Conservation (phyloP, 2,329 filamentous ascomycete species). For the Lachnellula cervina region DNA sequence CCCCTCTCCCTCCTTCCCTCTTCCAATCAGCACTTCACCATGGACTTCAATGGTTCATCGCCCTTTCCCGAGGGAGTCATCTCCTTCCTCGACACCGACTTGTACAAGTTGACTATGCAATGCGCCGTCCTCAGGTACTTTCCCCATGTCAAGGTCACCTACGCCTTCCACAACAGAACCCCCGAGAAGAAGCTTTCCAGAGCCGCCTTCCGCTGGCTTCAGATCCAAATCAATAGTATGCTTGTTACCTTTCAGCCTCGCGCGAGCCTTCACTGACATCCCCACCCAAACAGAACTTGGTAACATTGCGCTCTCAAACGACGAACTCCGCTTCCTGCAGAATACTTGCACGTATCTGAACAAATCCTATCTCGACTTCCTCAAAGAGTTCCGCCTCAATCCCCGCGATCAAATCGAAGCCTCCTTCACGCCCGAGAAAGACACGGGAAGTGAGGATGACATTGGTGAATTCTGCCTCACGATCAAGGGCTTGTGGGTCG, state of each 20-base stretch:
- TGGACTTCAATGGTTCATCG: constrained; percentile 64
- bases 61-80: constrained; percentile 71
- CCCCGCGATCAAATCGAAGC: constrained; percentile 75
- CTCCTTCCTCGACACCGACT: constrained; percentile 74
- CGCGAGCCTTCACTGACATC: constrained; percentile 22
- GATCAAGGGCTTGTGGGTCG: constrained; percentile 80
- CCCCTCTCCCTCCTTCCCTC: too few relatives aligned
- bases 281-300: constrained; percentile 60
- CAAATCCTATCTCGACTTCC: constrained; percentile 71
- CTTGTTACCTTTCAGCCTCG: constrained; percentile 28
- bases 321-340: constrained; percentile 76
- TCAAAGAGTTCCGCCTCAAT: constrained; percentile 74
- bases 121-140: constrained; percentile 93
- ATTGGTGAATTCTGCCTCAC: constrained; percentile 72
- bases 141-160: constrained; percentile 74
- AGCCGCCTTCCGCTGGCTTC: constrained; percentile 78
- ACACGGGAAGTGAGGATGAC: constrained; percentile 60
- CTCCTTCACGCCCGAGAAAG: constrained; percentile 44
- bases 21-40: too few relatives aligned
- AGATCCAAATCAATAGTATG: constrained; percentile 74
- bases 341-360: constrained; percentile 77
- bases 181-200: constrained; percentile 87
- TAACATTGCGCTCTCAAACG: constrained; percentile 70
- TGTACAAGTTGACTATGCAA: constrained; percentile 98
- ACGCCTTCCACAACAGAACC: constrained; percentile 92